phyloP scores from a whole-genome alignment of 1,284 basidiomycete species.

The Rhodotorula sp. region DNA sequence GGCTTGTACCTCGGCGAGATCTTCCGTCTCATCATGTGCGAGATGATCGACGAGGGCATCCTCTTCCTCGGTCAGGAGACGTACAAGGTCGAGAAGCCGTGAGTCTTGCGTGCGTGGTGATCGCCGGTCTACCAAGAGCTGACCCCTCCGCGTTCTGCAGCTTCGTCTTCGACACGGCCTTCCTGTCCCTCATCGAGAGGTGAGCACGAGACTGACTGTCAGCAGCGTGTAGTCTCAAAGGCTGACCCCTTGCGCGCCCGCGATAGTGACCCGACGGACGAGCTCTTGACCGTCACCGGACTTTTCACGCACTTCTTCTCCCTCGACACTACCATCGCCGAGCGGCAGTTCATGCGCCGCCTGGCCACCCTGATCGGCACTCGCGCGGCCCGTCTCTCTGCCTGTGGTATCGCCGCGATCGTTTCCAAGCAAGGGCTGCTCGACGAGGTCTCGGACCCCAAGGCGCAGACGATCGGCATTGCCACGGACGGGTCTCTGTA shows the following conservation, averaged over 20 bases:
- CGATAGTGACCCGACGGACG: constrained; percentile 88
- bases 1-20: constrained; percentile 97
- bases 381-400: constrained; percentile 79
- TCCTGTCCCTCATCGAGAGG: constrained; percentile 94
- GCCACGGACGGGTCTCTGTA: constrained; percentile 91
- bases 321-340: constrained; percentile 86
- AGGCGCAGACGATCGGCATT: constrained; percentile 61
- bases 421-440: constrained; percentile 88
- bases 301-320: constrained; percentile 91
- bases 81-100: constrained; percentile 46
- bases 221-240: neutral
- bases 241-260: neutral
- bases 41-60: constrained; percentile 94
- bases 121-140: neutral
- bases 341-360: constrained; percentile 91
- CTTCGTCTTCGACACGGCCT: constrained; percentile 82
- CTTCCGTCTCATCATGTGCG: constrained; percentile 86
- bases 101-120: neutral
- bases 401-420: constrained; percentile 92
- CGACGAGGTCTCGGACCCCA: constrained; percentile 62
- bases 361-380: constrained; percentile 57
- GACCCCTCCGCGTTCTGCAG: neutral
- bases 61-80: constrained; percentile 91
- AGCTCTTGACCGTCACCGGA: constrained; percentile 91
- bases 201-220: constrained; percentile 46